Evolutionary conservation across 23 red algal species (phyloP), one percentile per base, ranked within the genome.

Genomic region (Gracilaria domingensis): DNA sequence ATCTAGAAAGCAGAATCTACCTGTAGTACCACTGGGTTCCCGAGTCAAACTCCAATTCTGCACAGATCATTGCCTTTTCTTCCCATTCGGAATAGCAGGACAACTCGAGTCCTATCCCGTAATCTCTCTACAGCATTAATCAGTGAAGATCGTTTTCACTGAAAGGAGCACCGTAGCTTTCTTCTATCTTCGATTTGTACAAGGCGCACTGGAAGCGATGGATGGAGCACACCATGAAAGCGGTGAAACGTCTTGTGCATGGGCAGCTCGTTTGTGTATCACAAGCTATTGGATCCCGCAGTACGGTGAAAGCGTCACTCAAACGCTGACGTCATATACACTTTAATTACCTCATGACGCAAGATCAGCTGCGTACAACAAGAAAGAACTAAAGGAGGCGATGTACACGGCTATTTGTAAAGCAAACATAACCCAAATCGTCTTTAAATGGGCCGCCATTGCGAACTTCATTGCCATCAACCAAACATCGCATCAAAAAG

Each of bases 31-130:
- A 69, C 64, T 69, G 64, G 32, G 32, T 18, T 69, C 64, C 64
- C 64, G 64, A 69, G 64, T 36, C 64, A 69, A 37, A 69, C 32
- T 36, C 26, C 30, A 28, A 69, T 69, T 69, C 28, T 69, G 64
- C 14, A 69, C 64, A 69, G 64, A 69, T 69, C 64, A 69, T 69
- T 9, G 64, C 16, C 64, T 36, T 37, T 69, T 36, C 33, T 32
- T 20, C 17, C 30, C 0, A 8, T 36, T 20, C 0, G 14, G 64
- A 37, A 18, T 18, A 4, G 26, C 0, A 36, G 64, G 16, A n/a
- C 26, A 32, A 36, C 64, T 37, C 2, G 32, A 36, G 30, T 69
- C 8, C 33, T 62, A 0, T 25, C 13, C 29, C 26, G 5, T 29
- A 30, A 29, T 4, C 13, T 30, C 26, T 2, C 59, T 29, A 29